phyloP scores from a whole-genome alignment of 75 land plant species.

The Larix kaempferi region DNA sequence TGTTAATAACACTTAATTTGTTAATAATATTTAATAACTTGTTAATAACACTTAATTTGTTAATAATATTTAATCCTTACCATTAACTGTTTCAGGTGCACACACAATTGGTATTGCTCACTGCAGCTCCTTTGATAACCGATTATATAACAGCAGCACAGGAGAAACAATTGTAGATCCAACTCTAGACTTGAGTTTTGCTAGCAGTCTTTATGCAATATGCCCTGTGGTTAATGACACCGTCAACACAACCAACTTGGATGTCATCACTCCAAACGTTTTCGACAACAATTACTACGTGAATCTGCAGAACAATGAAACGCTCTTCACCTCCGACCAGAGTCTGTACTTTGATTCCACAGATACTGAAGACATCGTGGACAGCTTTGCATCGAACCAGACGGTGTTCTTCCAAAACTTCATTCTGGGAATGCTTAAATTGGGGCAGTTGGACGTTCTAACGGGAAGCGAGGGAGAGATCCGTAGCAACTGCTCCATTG shows the following conservation, averaged over 20 bases:
- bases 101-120: neutral
- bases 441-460: conserved; percentile 16
- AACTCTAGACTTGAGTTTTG: neutral
- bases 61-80: too few species aligned
- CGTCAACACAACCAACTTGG: conserved; percentile 10
- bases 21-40: too few species aligned
- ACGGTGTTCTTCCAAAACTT: conserved; percentile 9
- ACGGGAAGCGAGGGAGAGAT: conserved; percentile 14
- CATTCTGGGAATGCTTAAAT: conserved; percentile 10
- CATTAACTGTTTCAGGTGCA: too few species aligned
- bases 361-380: neutral
- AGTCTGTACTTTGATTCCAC: neutral
- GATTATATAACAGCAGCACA: neutral
- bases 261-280: conserved; percentile 8
- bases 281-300: conserved; percentile 29
- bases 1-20: too few species aligned
- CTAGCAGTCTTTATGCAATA: neutral
- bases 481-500: neutral
- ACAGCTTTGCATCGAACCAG: neutral
- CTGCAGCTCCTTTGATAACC: neutral
- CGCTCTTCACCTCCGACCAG: conserved; percentile 18
- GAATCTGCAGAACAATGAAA: neutral
- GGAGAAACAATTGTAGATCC: neutral
- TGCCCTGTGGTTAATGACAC: neutral
- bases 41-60: too few species aligned